Base-by-base conservation (phyloP, 1,284 basidiomycete genomes). In the Coriolopsis trogii region DNA sequence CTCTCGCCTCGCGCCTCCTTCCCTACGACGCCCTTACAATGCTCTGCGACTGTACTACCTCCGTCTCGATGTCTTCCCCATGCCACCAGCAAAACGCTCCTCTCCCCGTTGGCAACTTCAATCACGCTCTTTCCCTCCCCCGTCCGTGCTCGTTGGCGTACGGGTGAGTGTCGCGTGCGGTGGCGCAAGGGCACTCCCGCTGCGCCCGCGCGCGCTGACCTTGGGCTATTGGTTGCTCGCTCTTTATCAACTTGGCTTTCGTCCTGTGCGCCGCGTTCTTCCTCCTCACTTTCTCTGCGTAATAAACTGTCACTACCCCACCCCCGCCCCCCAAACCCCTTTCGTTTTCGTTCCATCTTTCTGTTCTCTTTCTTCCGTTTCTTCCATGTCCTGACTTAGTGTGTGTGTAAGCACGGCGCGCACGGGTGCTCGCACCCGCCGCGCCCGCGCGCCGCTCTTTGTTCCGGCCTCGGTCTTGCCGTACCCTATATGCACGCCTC, bases 201-300 rank as follows among this genome's bases (percentile, higher is more conserved):
- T 26, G 52, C 38, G 51, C 37, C 43, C 46, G 51, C 47, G 56
- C 50, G 53, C 59, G 62, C 64, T 65, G 67, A 64, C 62, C 58
- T 75, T 81, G 80, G 81, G 81, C 78, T 82, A 76, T 82, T 83
- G 77, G 80, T 82, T 82, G 80, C 74, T 69, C 67, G 68, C 67
- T 77, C 70, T 73, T 77, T 76, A 75, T 77, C 70, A 69, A 70
- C 69, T 76, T 61, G 59, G 49, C 54, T 44, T 64, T 62, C 57
- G 46, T 50, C 55, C 36, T 13, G 4, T 13, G 26, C 41, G 46
- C 49, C 55, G 39, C 55, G 37, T 48, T 49, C 37, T 48, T 49
- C 42, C 31, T 44, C 39, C 18, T 23, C 46, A 23, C 42, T 12
- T 39, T 41, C 31, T 41, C 25, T 45, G 26, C 23, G 15, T 15